Evolutionary conservation across 768 basidiomycete genomes (phyloP), one percentile per base, ranked within the genome.

Genomic region (Pholiota conissans): DNA sequence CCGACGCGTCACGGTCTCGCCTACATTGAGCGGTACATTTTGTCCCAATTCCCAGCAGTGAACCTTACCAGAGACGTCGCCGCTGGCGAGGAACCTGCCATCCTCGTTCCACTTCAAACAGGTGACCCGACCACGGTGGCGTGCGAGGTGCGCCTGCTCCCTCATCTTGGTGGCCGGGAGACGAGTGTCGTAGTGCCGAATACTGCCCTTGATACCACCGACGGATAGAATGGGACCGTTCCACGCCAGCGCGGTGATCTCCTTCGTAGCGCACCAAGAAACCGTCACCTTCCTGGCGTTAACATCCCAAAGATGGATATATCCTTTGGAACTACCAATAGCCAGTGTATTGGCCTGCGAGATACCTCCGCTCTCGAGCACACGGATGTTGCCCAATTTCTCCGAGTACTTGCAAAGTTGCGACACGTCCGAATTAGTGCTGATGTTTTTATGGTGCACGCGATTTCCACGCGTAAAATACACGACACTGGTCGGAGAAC

Each of bases 11-110:
- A 81, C 71, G 59, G 80, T 76, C 54, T 84, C 84, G 8, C 84
- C 84, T 3, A 84, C 78, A 29, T 85, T 79, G 9, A 84, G 71
- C 0, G 84, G 83, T 7, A 74, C 69, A 29, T 70, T 73, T 39
- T 80, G 77, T 57, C 86, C 80, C 49, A 74, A 69, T 63, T 92
- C 90, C 91, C 91, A 94, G 60, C 86, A 86, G 65, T 88, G 85
- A 16, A 93, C 85, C 3, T 80, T 80, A 20, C 92, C 91, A 62
- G 82, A 82, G 59, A 85, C 84, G 48, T 91, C 92, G 0, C 90
- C 92, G 63, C 85, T 89, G 3, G 91, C 91, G 22, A 91, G 76
- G 26, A 88, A 70, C 64, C 82, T 79, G 0, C 86, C 85, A 57
- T 90, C 84, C 3, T 73, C 67, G 59, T 86, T 80, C 90, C 90